Conservation (phyloP, 768 basidiomycete species). For the Leccinum subgranulosum region DNA sequence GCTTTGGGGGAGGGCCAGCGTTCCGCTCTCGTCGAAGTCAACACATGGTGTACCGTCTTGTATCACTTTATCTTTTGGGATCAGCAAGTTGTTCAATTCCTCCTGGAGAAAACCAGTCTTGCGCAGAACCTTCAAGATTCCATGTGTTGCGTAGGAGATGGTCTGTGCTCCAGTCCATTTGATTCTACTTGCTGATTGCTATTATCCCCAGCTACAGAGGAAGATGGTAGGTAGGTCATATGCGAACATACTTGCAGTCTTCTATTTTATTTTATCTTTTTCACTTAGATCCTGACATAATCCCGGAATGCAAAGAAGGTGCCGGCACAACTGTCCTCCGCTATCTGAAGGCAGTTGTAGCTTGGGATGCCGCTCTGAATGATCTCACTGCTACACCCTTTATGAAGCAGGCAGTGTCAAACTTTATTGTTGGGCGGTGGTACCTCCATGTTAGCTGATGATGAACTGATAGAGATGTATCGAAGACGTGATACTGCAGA, state of each 20-base stretch:
- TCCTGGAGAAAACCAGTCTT: not conserved
- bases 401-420: not conserved
- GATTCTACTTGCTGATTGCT: not conserved
- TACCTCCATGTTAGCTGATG: not conserved
- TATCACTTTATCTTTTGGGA: not conserved
- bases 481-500: not conserved
- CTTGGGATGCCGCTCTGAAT: not conserved
- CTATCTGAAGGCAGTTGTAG: not conserved
- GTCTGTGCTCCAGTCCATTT: no score
- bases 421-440: not conserved
- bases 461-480: not conserved
- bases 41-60: not conserved
- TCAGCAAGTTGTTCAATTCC: not conserved
- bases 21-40: not conserved
- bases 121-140: not conserved
- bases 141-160: not conserved
- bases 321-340: not conserved
- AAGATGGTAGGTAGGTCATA: no score
- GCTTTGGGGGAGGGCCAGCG: not conserved
- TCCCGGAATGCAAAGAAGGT: not conserved
- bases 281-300: not conserved
- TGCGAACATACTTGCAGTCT: not conserved
- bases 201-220: no score
- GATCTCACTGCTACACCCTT: not conserved
- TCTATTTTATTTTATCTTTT: not conserved